Percentiles rank a stretch among this genome's conserved stretches.
These are phyloP conservation scores for Dujonia santamariae DNA, from an alignment of 1,139 yeast genomes.

Conservation along the genomic window DNA sequence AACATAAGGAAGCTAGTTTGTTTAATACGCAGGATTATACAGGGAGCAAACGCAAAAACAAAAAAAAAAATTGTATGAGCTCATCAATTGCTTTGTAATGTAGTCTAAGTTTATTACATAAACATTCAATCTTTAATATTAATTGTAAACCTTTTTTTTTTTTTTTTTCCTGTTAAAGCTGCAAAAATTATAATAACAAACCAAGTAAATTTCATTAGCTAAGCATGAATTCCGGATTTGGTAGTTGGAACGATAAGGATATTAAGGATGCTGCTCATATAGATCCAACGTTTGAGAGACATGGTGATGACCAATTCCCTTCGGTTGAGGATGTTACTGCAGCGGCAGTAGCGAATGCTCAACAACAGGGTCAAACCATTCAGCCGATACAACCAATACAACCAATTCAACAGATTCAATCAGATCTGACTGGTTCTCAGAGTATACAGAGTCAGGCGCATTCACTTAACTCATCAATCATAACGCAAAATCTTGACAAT, in stretches of 20 bases:
- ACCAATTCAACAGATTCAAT: conserved; percentile 14
- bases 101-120: too few relatives aligned
- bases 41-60: too few relatives aligned
- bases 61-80: background rate
- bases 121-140: background rate
- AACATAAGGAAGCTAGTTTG: too few relatives aligned
- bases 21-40: too few relatives aligned
- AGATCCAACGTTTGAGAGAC: conserved; percentile 31
- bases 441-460: conserved; percentile 11
- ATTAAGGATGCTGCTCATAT: conserved; percentile 20
- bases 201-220: background rate
- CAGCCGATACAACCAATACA: conserved; percentile 15
- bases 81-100: background rate
- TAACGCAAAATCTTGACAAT: too few relatives aligned
- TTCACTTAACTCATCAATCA: too few relatives aligned
- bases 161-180: background rate
- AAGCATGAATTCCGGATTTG: conserved; percentile 23
- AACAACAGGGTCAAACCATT: conserved; percentile 4
- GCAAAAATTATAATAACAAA: conserved; percentile 1
- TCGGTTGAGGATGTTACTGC: conserved; percentile 30
- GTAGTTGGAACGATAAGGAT: conserved; percentile 23
- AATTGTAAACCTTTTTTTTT: background rate
- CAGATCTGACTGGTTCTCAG: conserved; percentile 12
- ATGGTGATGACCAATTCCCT: conserved; percentile 22
- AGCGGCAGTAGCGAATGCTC: conserved; percentile 27